A percentile compares a stretch with the other conserved stretches of the same genome.
These are phyloP conservation scores for Fonsecaea pedrosoi DNA, from an alignment of 2,329 filamentous ascomycete genomes.

Conservation along the genomic window DNA sequence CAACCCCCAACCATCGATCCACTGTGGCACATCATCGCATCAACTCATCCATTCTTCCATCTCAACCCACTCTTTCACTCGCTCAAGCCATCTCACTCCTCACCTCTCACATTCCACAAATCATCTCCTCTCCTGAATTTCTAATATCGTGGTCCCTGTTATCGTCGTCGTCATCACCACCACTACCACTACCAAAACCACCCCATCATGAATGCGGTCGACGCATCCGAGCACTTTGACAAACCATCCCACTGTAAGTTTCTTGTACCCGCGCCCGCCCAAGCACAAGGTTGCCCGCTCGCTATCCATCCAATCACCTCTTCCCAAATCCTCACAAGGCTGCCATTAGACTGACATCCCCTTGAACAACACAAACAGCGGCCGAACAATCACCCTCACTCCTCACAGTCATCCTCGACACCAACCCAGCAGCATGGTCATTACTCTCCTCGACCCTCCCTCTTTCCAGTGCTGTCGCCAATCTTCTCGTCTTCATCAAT, in stretches of 20 bases:
- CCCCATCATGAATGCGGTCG: conserved; percentile 68
- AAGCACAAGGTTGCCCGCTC: neutral
- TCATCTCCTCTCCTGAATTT: neutral
- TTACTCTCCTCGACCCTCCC: conserved; percentile 75
- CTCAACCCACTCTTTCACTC: neutral
- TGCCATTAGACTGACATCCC: neutral
- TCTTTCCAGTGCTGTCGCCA: conserved; percentile 81
- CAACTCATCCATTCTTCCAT: neutral
- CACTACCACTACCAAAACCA: conserved; percentile 12
- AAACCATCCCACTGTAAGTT: conserved; percentile 53
- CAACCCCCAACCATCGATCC: too few species aligned
- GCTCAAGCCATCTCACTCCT: conserved; percentile 7
- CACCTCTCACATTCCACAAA: conserved; percentile 5
- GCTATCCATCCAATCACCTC: conserved; percentile 10
- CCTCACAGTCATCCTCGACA: conserved; percentile 89
- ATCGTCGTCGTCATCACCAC: neutral
- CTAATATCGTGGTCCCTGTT: conserved; percentile 3
- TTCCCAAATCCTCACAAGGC: conserved; percentile 29
- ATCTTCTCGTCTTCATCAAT: conserved; percentile 95
- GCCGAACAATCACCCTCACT: conserved; percentile 74
- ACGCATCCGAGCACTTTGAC: conserved; percentile 65
- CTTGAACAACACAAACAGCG: conserved; percentile 3
- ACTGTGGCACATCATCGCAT: too few species aligned
- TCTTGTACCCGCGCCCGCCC: conserved; percentile 3
- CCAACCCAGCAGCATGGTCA: conserved; percentile 93